Conservation (phyloP, 441 rosid genomes). For the Adansonia madagascariensis region DNA sequence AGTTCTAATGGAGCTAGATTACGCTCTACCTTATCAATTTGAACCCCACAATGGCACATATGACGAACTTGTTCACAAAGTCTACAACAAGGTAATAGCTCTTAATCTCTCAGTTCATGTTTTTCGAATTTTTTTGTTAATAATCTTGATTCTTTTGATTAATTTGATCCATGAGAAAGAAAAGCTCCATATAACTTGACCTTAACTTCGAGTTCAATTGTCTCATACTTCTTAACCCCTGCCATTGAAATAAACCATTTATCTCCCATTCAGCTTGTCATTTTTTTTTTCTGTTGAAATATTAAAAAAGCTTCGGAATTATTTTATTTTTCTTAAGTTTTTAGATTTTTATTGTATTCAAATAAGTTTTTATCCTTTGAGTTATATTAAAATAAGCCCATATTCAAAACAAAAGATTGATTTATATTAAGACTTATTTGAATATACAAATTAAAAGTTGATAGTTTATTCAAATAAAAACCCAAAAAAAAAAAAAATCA, state of each 20-base stretch:
- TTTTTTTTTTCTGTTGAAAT: too few species aligned
- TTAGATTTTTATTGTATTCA: too few species aligned
- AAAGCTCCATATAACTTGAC: not conserved
- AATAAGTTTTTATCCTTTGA: too few species aligned
- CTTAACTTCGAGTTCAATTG: not conserved
- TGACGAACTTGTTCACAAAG: constrained; percentile 42
- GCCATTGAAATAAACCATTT: too few species aligned
- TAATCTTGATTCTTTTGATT: not conserved
- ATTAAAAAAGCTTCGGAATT: too few species aligned
- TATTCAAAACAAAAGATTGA: too few species aligned
- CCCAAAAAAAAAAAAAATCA: not conserved
- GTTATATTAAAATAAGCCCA: too few species aligned
- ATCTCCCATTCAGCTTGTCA: too few species aligned
- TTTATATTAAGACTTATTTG: too few species aligned
- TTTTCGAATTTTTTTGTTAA: not conserved
- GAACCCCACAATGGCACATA: constrained; percentile 39
- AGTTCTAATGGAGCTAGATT: constrained; percentile 25
- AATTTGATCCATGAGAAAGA: not conserved
- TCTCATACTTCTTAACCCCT: too few species aligned
- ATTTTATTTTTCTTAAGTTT: not conserved
- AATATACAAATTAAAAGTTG: too few species aligned
- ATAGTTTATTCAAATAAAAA: too few species aligned
- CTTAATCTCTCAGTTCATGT: not conserved
- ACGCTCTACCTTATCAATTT: constrained; percentile 37
- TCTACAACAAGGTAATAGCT: constrained; percentile 50